phyloP scores from a whole-genome alignment of 148 eudicot species.

The Salicornia ramosissima region DNA sequence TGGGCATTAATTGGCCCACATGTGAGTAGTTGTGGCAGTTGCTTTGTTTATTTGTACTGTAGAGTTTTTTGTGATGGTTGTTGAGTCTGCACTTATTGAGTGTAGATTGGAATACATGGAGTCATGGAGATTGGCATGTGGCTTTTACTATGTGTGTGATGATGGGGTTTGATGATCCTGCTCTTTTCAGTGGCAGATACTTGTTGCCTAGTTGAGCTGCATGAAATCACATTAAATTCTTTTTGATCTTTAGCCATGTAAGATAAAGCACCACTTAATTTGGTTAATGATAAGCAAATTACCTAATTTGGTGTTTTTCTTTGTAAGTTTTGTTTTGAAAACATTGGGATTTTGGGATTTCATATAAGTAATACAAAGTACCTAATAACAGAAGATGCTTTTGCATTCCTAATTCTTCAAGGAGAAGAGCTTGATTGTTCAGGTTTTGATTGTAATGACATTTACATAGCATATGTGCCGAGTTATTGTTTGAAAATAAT shows the following conservation, averaged over 20 bases:
- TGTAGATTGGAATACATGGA: neutral
- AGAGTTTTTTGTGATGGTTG: neutral
- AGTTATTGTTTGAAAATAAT: too few relatives aligned
- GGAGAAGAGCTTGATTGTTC: neutral
- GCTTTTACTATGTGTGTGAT: neutral
- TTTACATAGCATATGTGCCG: too few relatives aligned
- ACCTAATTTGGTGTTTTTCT: neutral
- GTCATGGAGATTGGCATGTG: neutral
- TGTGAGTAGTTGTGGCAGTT: constrained; percentile 1
- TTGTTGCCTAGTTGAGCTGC: neutral
- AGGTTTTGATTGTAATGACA: neutral
- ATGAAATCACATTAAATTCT: neutral
- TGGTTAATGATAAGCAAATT: neutral
- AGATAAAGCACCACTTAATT: neutral
- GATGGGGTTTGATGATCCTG: neutral
- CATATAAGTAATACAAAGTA: neutral
- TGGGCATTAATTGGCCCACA: neutral
- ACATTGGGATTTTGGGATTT: neutral
- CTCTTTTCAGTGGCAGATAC: neutral
- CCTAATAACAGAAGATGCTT: neutral
- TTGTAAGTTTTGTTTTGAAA: neutral
- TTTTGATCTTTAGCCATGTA: neutral
- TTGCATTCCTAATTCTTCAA: neutral
- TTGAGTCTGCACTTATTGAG: constrained; percentile 1
- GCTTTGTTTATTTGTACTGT: neutral